phyloP scores from a whole-genome alignment of 352 stramenopile species.

The Hyaloperonospora brassicae region DNA sequence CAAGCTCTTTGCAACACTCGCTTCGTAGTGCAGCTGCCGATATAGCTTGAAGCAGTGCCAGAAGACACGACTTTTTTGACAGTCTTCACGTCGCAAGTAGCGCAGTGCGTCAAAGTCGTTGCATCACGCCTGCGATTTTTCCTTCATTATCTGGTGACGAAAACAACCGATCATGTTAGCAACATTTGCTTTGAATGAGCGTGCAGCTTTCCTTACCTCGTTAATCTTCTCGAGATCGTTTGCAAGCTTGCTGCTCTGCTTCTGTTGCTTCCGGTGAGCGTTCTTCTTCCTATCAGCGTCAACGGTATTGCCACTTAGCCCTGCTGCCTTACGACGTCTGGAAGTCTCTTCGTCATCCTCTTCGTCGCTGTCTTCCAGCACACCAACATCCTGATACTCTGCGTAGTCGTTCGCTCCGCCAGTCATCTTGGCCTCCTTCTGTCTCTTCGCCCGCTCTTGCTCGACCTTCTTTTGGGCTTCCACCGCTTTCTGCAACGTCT shows the following conservation, averaged over 20 bases:
- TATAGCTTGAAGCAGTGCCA: too few species aligned
- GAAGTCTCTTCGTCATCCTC: conserved; percentile 39
- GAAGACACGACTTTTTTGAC: too few species aligned
- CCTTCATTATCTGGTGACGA: too few species aligned
- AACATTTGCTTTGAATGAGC: too few species aligned
- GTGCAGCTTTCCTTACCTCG: conserved; percentile 31
- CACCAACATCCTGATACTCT: conserved; percentile 43
- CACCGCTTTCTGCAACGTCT: conserved; percentile 47
- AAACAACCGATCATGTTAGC: too few species aligned
- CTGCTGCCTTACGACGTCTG: conserved; percentile 27
- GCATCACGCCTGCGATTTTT: too few species aligned
- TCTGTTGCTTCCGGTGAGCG: conserved; percentile 48
- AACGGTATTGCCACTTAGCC: conserved; percentile 15
- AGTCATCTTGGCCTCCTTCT: conserved; percentile 34
- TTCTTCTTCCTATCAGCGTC: conserved; percentile 28
- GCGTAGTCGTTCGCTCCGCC: conserved; percentile 42
- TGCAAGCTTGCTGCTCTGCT: conserved; percentile 55
- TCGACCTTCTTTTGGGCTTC: conserved; percentile 38
- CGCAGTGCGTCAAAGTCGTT: too few species aligned
- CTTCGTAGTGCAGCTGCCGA: too few species aligned
- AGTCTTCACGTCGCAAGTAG: too few species aligned
- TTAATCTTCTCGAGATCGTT: conserved; percentile 71
- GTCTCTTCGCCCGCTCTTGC: conserved; percentile 28
- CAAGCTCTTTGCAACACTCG: too few species aligned
- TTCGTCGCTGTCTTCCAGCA: conserved; percentile 51